Evolutionary conservation across 192 early-diverging fungal genomes (phyloP), one percentile per base, ranked within the genome.

Genomic region (Thoreauomyces humboldtii): DNA sequence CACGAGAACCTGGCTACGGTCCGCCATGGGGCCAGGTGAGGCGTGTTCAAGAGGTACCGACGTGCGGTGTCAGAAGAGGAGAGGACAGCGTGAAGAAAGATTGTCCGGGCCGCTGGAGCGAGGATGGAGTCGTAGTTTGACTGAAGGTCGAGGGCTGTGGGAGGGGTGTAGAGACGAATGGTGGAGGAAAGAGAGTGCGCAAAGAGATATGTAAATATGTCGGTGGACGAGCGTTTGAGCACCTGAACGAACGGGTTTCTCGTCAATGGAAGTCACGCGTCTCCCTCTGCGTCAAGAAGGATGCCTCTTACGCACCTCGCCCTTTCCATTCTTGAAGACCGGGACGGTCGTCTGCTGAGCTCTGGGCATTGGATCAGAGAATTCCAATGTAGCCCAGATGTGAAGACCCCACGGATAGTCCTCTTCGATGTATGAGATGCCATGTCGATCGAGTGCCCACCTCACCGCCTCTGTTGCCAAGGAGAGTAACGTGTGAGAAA

Each of bases 361-460:
- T 46, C 67, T 69, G 3, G 74, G 70, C 27, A 63, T 50, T 4
- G 63, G 56, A 14, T 74, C 71, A 14, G 74, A 76, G 53, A 61
- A 68, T 14, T 36, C 59, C 4, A 80, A 53, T 1, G 73, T 61
- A 4, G 58, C 62, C 59, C 42, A 63, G 6, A 77, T 9, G 38
- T 80, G 74, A 1, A 72, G 56, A 2, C 72, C 72, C 72, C 72
- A 80, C 12, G 78, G 78, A 56, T 58, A 61, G 17, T 44, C 32
- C 22, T 67, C 47, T 38, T 80, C 78, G 4, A 66, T 45, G 48
- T 73, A 80, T 4, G 52, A 25, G 7, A 72, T 38, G 17, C 70
- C 72, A 53, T 80, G 78, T 14, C 72, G 68, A 42, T 79, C 75
- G 2, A 80, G 69, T 2, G 72, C 78, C 78, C 78, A 80, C 32